Evolutionary conservation across 345 rosid genomes (phyloP), one percentile per base, ranked within the genome.

Genomic region (Bruguiera sexangula): DNA sequence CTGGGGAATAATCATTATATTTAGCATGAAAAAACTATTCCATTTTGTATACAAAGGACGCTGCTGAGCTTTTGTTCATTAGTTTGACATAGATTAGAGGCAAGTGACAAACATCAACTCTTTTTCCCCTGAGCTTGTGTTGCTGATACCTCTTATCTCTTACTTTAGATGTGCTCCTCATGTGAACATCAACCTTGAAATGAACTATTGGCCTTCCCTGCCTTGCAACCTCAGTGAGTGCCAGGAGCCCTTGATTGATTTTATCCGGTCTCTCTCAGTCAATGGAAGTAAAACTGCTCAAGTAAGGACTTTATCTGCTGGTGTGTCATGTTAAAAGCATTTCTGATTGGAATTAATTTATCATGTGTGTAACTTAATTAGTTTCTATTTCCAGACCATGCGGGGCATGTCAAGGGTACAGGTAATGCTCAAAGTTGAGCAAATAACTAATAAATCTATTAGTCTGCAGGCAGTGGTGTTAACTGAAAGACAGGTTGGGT

Each of bases 201-300:
- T 95, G 99, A 95, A 95, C 77, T 95, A 95, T 71, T 92, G 99
- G 99, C 94, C 84, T 70, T 88, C 90, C 58, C 85, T 95, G 68
- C 89, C 98, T 60, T 85, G 88, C 87, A 90, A 95, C 77, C 90
- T 95, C 56, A 48, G 73, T 26, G 98, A 95, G 62, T 95, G 97
- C 76, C 96, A 92, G 62, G 96, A 89, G 72, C 97, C 96, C 6
- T 82, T 95, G 78, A 90, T 95, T 58, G 97, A 95, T 72, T 95
- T 81, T 60, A 85, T 90, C 62, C 75, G 83, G 63, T 82, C 83
- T 69, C 79, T 95, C 53, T 86, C 98, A 20, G 39, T 84, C 56
- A 95, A 88, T 80, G 99, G 99, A 54, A 78, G 73, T 62, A 90
- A 95, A 88, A 92, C 94, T 64, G 97, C 96, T 51, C 76, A 83